These are phyloP conservation scores for Thraustotheca clavata DNA, from an alignment of 352 stramenopile species.

Conservation along the genomic window DNA sequence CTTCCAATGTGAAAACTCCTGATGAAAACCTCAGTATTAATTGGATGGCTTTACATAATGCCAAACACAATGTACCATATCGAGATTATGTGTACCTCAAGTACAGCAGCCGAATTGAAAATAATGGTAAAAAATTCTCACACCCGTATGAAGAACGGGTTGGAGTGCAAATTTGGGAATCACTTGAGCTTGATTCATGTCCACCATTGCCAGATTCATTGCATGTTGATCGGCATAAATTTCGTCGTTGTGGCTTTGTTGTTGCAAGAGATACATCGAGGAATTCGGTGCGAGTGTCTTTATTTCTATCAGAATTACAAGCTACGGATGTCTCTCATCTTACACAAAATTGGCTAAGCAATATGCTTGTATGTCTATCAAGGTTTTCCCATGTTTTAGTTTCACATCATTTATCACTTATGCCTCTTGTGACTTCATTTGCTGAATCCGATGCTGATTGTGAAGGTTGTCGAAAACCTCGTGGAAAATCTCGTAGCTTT, in stretches of 20 bases:
- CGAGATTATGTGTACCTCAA: slow-evolving; percentile 83
- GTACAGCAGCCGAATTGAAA: slow-evolving; percentile 27
- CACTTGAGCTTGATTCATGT: background rate
- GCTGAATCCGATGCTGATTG: background rate
- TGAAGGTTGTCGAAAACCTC: background rate
- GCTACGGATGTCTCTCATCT: background rate
- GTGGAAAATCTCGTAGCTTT: background rate
- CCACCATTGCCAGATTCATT: background rate
- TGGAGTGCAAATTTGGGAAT: slow-evolving; percentile 1
- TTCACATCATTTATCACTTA: background rate
- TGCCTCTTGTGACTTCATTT: background rate
- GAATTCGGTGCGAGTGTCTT: background rate
- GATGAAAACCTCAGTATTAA: slow-evolving; percentile 60
- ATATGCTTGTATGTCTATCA: slow-evolving; percentile 3
- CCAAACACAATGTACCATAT: slow-evolving; percentile 72
- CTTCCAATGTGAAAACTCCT: background rate
- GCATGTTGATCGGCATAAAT: background rate
- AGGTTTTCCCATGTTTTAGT: background rate
- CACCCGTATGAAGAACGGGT: background rate
- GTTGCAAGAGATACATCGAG: background rate
- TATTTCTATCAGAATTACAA: background rate
- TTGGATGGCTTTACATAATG: slow-evolving; percentile 72
- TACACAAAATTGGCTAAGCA: slow-evolving; percentile 1
- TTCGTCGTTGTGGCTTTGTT: background rate
- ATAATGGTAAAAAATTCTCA: background rate